Base-by-base conservation (phyloP, 2,329 filamentous ascomycete species). In the Ascochyta pisi region DNA sequence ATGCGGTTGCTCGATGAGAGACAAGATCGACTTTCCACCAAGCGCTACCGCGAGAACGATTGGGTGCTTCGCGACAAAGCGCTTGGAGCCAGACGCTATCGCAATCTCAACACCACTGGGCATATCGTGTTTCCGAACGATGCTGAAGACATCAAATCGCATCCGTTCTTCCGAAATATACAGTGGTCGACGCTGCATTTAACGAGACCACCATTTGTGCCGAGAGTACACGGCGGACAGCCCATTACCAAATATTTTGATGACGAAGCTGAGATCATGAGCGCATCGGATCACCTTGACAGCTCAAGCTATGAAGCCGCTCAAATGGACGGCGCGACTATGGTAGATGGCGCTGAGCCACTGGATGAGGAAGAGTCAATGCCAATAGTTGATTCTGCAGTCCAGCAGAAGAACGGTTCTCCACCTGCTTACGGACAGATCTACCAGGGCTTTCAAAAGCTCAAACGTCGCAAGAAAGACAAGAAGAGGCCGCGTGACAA, bases 61-160 rank as follows among this genome's bases (percentile, higher is more conserved):
- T 65, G 65, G 63, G 58, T 51, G 49, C 64, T 62, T 26, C 59
- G 50, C 60, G 74, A 62, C 66, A 72, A 65, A 27, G 48, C 59
- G 12, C 46, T 66, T 0, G 58, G 69, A 4, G 48, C 61, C 1
- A 68, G 71, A 15, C 65, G 65, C 31, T 49, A 64, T 19, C 68
- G 68, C 43, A 74, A 65, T 57, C 58, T 56, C 60, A 69, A 57
- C 63, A 76, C 81, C 57, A 76, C 76, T 52, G 79, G 82, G 27
- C 81, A 86, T 29, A 89, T 89, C 50, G 93, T 98, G 4, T 94
- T 92, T 67, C 81, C 90, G 0, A 84, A 95, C 58, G 93, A 96
- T 68, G 93, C 91, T 1, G 86, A 90, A 61, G 92, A 97, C 51
- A 96, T 98, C 80, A 97, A 96, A 73, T 78, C 83, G 3, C 95